Percentiles rank a stretch among this genome's conserved stretches.
Conservation (phyloP, 352 stramenopile genomes). For the Phytophthora capsici region DNA sequence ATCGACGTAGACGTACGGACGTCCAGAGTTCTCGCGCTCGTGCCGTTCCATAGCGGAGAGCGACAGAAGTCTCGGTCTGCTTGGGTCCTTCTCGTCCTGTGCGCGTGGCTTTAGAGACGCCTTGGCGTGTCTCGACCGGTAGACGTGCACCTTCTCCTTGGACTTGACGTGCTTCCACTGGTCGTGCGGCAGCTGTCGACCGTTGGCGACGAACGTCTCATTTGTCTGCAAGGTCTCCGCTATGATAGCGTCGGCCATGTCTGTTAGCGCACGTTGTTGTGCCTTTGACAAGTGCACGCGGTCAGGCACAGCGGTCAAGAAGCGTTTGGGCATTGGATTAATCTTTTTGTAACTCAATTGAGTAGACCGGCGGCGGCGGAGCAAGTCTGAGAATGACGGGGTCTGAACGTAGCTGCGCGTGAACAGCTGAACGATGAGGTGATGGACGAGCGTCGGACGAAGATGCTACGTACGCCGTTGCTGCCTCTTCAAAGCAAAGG, state of each 20-base stretch:
- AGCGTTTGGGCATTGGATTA: conserved; percentile 31
- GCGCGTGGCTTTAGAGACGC: conserved; percentile 4
- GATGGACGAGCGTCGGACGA: conserved; percentile 24
- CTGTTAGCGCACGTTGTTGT: conserved; percentile 46
- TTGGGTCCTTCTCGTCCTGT: conserved; percentile 38
- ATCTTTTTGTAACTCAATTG: background rate
- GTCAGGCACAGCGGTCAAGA: conserved; percentile 27
- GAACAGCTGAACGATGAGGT: conserved; percentile 32
- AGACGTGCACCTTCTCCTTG: conserved; percentile 65
- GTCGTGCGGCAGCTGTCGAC: conserved; percentile 37
- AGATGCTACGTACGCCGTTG: conserved; percentile 1
- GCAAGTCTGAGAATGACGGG: conserved; percentile 30
- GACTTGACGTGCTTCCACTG: conserved; percentile 66
- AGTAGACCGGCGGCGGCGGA: conserved; percentile 2
- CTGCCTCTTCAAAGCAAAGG: conserved; percentile 12
- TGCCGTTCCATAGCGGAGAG: conserved; percentile 45
- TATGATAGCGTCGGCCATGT: conserved; percentile 61
- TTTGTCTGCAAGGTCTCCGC: conserved; percentile 62
- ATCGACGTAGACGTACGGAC: conserved; percentile 33
- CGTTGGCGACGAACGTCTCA: conserved; percentile 53
- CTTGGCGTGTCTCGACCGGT: conserved; percentile 46
- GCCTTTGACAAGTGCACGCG: conserved; percentile 19
- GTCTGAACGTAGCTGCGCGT: conserved; percentile 1
- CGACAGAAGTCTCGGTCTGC: conserved; percentile 48
- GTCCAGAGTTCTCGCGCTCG: conserved; percentile 18